Base-by-base conservation (phyloP, 495 filamentous ascomycete genomes). In the Hypoxylon lenormandii region DNA sequence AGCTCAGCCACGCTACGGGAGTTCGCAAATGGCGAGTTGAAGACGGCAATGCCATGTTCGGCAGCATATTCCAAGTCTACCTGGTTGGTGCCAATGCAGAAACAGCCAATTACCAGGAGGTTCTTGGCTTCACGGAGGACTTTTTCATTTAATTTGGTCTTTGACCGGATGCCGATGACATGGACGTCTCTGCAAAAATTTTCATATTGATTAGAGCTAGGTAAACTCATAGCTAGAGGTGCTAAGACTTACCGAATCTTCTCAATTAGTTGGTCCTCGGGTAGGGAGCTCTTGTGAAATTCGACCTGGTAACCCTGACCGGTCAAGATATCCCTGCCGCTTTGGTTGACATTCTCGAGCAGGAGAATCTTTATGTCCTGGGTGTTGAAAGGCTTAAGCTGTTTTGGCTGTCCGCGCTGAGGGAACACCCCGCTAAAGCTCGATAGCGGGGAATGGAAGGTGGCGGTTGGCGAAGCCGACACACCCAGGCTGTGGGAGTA, bases 61-160 rank as follows among this genome's bases (percentile, higher is more conserved):
- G 96, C 93, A 13, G 96, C 95, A 82, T 91, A 96, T 60, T 93
- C 85, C 38, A 97, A 87, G 75, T 99, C 92, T 52, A 99, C 96
- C 76, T 98, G 96, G 83, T 98, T 97, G 54, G 96, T 99, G 49
- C 96, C 96, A 64, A 98, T 99, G 78, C 96, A 99, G 85, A 99
- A 99, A 80, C 96, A 98, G 43, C 96, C 96, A 63, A 98, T 89
- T 46, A 97, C 95, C 60, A 97, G 90, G 28, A 99, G 87, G 74
- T 97, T 94, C 81, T 93, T 93, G 38, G 95, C 95, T 76, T 96
- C 90, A 55, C 86, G 85, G 56, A 99, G 81, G 33, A 99, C 92
- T 65, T 89, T 89, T 52, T 90, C 90, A 11, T 89, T 93, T 66
- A 99, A 86, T 80, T 93, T 96, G 16, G 96, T 99, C 82, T 99